Evolutionary conservation across 1,284 basidiomycete species (phyloP), one percentile per base, ranked within the genome.

Genomic region (Ustilago curta): DNA sequence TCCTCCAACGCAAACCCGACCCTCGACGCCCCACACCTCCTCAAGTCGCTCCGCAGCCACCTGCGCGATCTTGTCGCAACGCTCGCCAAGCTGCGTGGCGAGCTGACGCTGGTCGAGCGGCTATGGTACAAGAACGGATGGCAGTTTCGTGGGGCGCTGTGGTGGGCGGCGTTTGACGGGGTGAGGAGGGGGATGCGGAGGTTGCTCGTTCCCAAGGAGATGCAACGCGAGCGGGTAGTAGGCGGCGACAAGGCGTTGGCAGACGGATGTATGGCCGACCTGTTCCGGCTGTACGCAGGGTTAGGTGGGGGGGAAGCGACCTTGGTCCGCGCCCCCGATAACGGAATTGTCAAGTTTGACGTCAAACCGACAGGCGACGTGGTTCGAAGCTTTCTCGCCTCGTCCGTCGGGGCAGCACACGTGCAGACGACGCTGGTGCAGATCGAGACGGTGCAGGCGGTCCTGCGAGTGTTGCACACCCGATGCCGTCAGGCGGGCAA

Each of bases 91-190:
- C 40, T 74, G 0, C 11, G 29, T 0, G 0, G 8, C 12, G 64
- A 71, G 27, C 4, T 25, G 0, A 8, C 1, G 12, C 21, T 76
- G 12, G 14, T 71, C 8, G 60, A 64, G 21, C 44, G 58, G 16
- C 23, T 71, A 3, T 71, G 69, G 69, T 76, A 76, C 53, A 76
- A 76, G 42, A 70, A 70, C 40, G 29, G 31, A 3, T 51, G 49
- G n/a, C 73, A 76, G 53, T 72, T 76, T 48, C 16, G 50, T 0
- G 23, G 25, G 3, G 65, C 73, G 2, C 12, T 56, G 0, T 76
- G 73, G 73, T 76, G 60, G 61, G 12, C 0, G 3, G 18, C 21
- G 8, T 56, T 57, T 29, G 27, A 67, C n/a, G 44, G 29, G 1
- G 47, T 62, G 4, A 58, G 73, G 11, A 40, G 71, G 1, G 16